Evolutionary conservation across 768 basidiomycete genomes (phyloP).

Genomic region (Auriscalpium orientale): DNA sequence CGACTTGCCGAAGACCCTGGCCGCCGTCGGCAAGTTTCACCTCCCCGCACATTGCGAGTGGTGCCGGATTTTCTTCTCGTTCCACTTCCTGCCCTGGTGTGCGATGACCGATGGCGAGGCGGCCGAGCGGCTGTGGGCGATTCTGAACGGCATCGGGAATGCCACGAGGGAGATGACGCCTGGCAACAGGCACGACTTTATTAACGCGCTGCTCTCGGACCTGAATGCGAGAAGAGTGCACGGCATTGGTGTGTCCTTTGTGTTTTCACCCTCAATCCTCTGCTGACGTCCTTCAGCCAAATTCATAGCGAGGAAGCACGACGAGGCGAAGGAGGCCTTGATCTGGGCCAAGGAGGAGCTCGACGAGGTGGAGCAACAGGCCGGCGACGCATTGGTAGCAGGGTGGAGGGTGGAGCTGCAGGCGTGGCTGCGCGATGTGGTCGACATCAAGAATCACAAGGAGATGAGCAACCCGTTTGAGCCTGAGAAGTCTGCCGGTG

Average conservation of each 20-base stretch:
- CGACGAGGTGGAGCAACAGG: neutral
- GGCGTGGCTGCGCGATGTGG: neutral
- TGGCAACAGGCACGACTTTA: neutral
- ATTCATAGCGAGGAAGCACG: neutral
- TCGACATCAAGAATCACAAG: neutral
- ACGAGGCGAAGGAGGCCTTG: neutral
- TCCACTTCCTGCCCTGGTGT: neutral
- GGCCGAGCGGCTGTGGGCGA: neutral
- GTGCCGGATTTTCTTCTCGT: neutral
- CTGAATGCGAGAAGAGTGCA: neutral
- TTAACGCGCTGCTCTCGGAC: neutral
- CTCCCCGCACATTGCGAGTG: neutral
- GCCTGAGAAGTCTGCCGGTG: neutral
- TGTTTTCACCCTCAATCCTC: neutral
- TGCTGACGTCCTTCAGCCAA: neutral
- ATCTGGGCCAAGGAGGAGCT: neutral
- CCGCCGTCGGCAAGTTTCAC: neutral
- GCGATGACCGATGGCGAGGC: neutral
- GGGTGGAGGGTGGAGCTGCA: neutral
- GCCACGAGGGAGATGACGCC: neutral
- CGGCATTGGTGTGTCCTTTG: neutral
- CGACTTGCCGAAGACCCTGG: neutral
- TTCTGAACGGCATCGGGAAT: neutral
- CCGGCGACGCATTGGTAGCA: neutral
- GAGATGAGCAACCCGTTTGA: constrained; percentile 1